phyloP scores from a whole-genome alignment of 2,329 filamentous ascomycete genomes.

The Blastomyces gilchristii region DNA sequence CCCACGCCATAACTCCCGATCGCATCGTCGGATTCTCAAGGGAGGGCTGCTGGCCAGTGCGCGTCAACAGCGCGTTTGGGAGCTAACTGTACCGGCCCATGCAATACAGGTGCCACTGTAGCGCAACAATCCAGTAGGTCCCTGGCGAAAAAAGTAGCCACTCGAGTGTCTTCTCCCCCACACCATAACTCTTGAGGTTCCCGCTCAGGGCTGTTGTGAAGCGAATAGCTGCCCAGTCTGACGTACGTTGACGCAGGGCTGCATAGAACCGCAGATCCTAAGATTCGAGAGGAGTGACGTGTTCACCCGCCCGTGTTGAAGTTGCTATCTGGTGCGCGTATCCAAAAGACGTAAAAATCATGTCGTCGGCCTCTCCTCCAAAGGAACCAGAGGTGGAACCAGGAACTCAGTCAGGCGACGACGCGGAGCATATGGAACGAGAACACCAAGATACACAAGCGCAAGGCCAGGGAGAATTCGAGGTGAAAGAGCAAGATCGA shows the following conservation, averaged over 20 bases:
- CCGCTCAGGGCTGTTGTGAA: conserved; percentile 11
- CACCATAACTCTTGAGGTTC: conserved; percentile 1
- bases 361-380: conserved; percentile 93
- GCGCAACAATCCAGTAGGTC: not conserved
- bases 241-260: conserved; percentile 14
- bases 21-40: not conserved
- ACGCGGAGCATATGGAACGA: conserved; percentile 79
- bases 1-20: conserved; percentile 4
- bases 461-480: conserved; percentile 77
- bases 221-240: conserved; percentile 13
- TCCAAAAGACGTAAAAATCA: conserved; percentile 53
- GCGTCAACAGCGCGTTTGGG: conserved; percentile 7
- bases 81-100: conserved; percentile 1
- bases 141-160: not conserved
- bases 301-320: conserved; percentile 32
- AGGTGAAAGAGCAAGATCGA: conserved; percentile 98
- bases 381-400: conserved; percentile 84
- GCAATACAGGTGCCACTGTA: not conserved
- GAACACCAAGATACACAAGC: conserved; percentile 58
- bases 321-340: conserved; percentile 27
- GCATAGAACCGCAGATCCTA: conserved; percentile 14
- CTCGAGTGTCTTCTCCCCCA: conserved; percentile 5
- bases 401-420: conserved; percentile 84
- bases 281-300: conserved; percentile 29
- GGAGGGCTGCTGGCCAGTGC: conserved; percentile 2